phyloP scores from a whole-genome alignment of 257 asterid genomes.

The Haberlea rhodopensis region DNA sequence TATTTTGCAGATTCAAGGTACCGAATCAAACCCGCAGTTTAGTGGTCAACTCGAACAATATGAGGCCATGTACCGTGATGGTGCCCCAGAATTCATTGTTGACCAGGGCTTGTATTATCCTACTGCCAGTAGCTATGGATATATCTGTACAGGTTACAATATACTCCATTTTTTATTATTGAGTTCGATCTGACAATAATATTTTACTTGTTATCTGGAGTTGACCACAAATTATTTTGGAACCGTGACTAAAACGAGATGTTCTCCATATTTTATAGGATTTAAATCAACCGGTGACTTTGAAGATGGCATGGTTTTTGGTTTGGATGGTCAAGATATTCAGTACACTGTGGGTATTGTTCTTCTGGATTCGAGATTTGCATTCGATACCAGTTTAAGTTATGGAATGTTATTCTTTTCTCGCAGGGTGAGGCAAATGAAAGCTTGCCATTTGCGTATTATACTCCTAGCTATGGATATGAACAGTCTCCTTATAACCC shows the following conservation, averaged over 20 bases:
- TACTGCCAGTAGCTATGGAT: slow-evolving; percentile 67
- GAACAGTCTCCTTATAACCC: slow-evolving; percentile 74
- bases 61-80: slow-evolving; percentile 73
- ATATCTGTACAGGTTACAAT: slow-evolving; percentile 64
- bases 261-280: slow-evolving; percentile 38
- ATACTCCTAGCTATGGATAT: slow-evolving; percentile 64
- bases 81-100: slow-evolving; percentile 58
- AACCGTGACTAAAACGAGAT: neutral
- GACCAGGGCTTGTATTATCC: slow-evolving; percentile 83
- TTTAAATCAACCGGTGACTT: slow-evolving; percentile 72
- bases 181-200: neutral
- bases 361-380: neutral
- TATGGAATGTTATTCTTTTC: slow-evolving; percentile 18
- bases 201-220: neutral
- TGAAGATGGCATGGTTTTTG: slow-evolving; percentile 62
- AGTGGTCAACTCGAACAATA: slow-evolving; percentile 38
- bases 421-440: slow-evolving; percentile 76
- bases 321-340: slow-evolving; percentile 71
- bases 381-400: neutral
- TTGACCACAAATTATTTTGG: neutral
- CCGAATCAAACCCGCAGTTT: slow-evolving; percentile 42
- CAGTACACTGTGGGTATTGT: slow-evolving; percentile 62
- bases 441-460: slow-evolving; percentile 56
- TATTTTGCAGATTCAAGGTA: slow-evolving; percentile 52
- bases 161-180: slow-evolving; percentile 9